Evolutionary conservation across 2,329 filamentous ascomycete genomes (phyloP).

Genomic region (Cordyceps javanica): DNA sequence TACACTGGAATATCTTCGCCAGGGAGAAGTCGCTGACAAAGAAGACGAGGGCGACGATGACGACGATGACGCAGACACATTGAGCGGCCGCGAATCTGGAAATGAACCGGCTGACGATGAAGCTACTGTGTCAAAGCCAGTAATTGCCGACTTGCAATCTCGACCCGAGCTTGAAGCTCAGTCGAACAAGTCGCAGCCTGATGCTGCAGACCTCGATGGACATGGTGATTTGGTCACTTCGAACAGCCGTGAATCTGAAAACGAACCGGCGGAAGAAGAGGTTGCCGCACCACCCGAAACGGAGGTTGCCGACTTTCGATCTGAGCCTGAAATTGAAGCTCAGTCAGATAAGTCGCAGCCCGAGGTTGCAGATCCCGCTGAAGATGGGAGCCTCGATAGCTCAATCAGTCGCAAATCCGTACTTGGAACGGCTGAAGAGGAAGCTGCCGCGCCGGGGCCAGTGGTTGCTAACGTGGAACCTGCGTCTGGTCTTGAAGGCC

Average conservation of each 20-base stretch:
- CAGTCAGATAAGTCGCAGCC: not conserved
- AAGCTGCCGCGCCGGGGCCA: not conserved
- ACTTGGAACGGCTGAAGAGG: not conserved
- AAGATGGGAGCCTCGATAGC: not conserved
- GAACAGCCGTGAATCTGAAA: conserved; percentile 3
- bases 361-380: not conserved
- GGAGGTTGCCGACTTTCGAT: not conserved
- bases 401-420: not conserved
- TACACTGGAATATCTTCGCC: conserved; percentile 45
- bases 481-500: not conserved
- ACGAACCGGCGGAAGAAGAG: not conserved
- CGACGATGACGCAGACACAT: conserved; percentile 12
- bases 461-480: not conserved
- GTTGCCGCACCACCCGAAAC: not conserved
- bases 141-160: not conserved
- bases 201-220: not conserved
- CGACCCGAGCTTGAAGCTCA: not conserved
- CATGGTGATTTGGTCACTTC: not conserved
- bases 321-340: not conserved
- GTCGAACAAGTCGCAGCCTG: not conserved
- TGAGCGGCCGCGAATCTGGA: conserved; percentile 6
- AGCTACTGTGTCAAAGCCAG: not conserved
- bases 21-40: conserved; percentile 18
- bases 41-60: conserved; percentile 14
- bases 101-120: not conserved